Conservation (phyloP, 345 rosid genomes). For the Eucalyptus sp. region DNA sequence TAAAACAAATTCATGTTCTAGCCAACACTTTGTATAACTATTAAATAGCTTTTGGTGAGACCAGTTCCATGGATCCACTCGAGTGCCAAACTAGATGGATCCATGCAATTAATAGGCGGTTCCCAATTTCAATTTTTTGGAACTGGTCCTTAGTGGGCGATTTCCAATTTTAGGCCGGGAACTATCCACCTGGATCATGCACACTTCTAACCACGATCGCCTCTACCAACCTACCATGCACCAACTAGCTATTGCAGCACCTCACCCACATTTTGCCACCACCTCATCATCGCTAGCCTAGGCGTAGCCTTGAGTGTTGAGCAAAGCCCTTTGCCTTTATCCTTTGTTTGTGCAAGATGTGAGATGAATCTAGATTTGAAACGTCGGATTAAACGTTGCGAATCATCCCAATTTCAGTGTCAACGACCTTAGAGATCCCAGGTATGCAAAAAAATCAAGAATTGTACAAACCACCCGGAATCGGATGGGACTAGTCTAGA, state of each 20-base stretch:
- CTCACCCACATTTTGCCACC: background rate
- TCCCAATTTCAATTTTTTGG: too few species aligned
- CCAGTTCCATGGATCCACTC: fast-evolving
- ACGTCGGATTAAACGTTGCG: too few species aligned
- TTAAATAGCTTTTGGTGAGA: background rate
- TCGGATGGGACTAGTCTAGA: too few species aligned
- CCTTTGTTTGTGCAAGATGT: background rate
- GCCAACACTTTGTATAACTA: background rate
- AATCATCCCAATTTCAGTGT: too few species aligned
- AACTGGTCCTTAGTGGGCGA: too few species aligned
- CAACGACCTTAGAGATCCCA: background rate
- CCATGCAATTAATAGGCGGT: too few species aligned
- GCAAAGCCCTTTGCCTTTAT: background rate
- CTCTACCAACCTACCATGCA: background rate
- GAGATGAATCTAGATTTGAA: too few species aligned
- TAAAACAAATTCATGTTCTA: background rate
- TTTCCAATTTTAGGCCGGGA: fast-evolving
- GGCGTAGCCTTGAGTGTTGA: background rate
- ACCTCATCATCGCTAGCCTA: background rate
- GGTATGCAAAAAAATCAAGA: too few species aligned
- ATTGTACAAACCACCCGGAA: fast-evolving
- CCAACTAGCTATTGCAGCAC: background rate
- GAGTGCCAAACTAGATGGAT: too few species aligned
- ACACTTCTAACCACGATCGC: background rate
- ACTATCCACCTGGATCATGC: fast-evolving